Evolutionary conservation across 2,329 filamentous ascomycete species (phyloP).

Genomic region (Colletotrichum higginsianum): DNA sequence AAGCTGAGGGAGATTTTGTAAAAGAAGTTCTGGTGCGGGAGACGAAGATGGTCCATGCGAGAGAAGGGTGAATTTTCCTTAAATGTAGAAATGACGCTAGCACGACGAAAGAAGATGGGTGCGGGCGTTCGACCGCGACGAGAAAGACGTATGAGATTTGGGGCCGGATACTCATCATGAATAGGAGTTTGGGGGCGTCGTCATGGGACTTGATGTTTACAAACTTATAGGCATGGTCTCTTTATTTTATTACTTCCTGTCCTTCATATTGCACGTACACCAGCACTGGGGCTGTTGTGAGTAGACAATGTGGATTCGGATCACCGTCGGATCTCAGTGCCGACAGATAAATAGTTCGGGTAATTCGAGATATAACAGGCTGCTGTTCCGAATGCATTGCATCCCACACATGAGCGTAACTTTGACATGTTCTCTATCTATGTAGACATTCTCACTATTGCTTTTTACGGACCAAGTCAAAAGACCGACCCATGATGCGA

Average conservation of each 20-base stretch:
- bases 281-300: constrained; percentile 25
- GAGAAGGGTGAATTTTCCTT: background rate
- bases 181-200: constrained; percentile 26
- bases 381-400: background rate
- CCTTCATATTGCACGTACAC: no score
- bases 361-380: constrained; percentile 18
- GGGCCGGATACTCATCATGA: constrained; percentile 32
- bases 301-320: constrained; percentile 12
- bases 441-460: background rate
- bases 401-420: no score
- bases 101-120: background rate
- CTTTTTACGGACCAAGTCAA: no score
- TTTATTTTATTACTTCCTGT: background rate
- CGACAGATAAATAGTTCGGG: constrained; percentile 21
- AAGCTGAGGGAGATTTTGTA: constrained; percentile 84
- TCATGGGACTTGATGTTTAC: background rate
- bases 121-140: constrained; percentile 14
- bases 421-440: background rate
- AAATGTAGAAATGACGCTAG: background rate
- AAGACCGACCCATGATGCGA: background rate
- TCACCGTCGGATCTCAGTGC: constrained; percentile 1
- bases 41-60: background rate
- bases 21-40: constrained; percentile 37
- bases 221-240: constrained; percentile 15
- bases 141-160: constrained; percentile 1